Conservation (phyloP, 805 yeast genomes). For the Maudiozyma turicensis region DNA sequence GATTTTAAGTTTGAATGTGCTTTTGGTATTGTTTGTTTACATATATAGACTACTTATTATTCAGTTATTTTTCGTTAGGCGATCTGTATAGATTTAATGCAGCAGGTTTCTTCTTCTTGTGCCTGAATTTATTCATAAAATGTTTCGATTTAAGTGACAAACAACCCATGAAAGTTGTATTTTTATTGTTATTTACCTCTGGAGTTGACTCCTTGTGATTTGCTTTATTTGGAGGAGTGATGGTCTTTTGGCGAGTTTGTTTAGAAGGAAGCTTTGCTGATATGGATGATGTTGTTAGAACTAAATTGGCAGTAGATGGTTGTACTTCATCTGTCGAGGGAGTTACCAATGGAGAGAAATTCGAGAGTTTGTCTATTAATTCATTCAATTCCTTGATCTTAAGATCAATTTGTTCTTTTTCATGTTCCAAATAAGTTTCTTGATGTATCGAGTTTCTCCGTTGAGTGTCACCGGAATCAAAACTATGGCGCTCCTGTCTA, state of each 20-base stretch:
- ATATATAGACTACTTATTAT: background rate
- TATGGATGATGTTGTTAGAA: background rate
- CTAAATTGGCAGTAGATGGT: background rate
- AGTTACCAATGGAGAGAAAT: conserved; percentile 2
- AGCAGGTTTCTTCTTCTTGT: conserved; percentile 5
- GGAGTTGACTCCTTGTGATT: too few species aligned
- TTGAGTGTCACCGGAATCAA: too few species aligned
- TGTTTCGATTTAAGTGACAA: conserved; percentile 2
- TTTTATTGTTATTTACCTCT: background rate
- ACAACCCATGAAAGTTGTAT: background rate
- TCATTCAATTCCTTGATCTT: conserved; percentile 7
- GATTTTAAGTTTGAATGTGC: too few species aligned
- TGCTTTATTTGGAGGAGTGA: too few species aligned
- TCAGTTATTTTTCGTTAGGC: conserved; percentile 2
- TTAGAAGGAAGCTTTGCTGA: background rate
- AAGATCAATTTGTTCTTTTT: conserved; percentile 4
- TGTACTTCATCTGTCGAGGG: conserved; percentile 2
- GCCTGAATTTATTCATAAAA: conserved; percentile 3
- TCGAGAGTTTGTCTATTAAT: conserved; percentile 4
- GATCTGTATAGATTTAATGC: conserved; percentile 5
- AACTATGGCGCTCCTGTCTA: background rate
- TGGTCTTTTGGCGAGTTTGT: background rate
- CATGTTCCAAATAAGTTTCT: background rate
- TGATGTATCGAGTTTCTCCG: too few species aligned
- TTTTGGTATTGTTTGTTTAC: background rate